Evolutionary conservation across 2,329 filamentous ascomycete genomes (phyloP).

Genomic region (Aspergillus ibericus): DNA sequence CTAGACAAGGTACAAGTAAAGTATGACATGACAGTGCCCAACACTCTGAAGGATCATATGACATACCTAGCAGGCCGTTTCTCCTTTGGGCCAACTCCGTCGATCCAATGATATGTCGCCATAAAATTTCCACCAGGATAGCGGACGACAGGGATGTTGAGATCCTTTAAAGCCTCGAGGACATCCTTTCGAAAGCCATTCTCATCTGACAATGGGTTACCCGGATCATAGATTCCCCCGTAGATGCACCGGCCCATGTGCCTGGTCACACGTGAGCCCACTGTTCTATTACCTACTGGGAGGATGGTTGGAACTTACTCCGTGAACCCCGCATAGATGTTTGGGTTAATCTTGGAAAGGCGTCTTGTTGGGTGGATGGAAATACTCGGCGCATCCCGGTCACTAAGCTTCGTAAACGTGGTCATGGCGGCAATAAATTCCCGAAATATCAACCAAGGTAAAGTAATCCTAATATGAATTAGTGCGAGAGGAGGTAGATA

Average conservation of each 20-base stretch:
- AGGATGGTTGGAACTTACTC: conserved; percentile 58
- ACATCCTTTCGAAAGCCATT: conserved; percentile 79
- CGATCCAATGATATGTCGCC: conserved; percentile 82
- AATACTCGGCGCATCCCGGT: conserved; percentile 63
- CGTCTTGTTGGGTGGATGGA: conserved; percentile 64
- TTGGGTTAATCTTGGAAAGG: conserved; percentile 72
- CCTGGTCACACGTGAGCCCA: conserved; percentile 44
- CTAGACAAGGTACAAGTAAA: not conserved
- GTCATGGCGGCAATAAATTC: conserved; percentile 55
- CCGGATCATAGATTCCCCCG: conserved; percentile 79
- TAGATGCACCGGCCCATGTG: conserved; percentile 91
- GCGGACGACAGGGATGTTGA: conserved; percentile 73
- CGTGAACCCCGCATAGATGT: conserved; percentile 81
- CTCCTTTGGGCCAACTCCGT: conserved; percentile 73
- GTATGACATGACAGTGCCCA: not conserved
- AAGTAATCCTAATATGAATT: conserved; percentile 12
- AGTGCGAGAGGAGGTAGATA: conserved; percentile 1
- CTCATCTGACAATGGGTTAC: conserved; percentile 69
- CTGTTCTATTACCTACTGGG: not conserved
- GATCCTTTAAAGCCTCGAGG: conserved; percentile 68
- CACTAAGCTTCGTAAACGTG: conserved; percentile 67
- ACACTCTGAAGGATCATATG: not conserved
- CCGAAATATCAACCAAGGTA: not conserved
- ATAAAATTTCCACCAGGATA: conserved; percentile 85
- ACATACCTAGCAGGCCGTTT: conserved; percentile 59